phyloP scores from a whole-genome alignment of 2,329 filamentous ascomycete species.

The Trichoderma endophyticum region DNA sequence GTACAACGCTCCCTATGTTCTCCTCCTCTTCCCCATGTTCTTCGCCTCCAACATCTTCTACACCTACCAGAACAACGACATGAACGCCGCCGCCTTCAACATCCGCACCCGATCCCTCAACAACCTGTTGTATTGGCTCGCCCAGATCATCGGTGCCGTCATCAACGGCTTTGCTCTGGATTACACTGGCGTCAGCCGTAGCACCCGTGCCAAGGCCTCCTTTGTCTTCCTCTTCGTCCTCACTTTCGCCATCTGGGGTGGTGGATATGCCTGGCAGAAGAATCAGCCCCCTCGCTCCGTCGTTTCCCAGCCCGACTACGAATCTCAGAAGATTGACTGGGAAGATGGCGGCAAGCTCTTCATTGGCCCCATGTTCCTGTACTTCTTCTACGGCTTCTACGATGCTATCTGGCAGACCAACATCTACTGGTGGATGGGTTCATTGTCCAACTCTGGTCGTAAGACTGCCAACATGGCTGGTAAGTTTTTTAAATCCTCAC shows the following conservation, averaged over 20 bases:
- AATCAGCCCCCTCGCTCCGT: constrained; percentile 51
- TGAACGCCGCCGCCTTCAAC: constrained; percentile 54
- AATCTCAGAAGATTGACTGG: constrained; percentile 55
- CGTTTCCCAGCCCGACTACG: constrained; percentile 27
- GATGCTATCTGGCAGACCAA: constrained; percentile 82
- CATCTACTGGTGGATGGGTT: constrained; percentile 75
- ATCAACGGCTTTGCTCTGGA: constrained; percentile 47
- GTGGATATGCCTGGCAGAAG: constrained; percentile 74
- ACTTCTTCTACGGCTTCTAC: constrained; percentile 86
- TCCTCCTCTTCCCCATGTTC: constrained; percentile 57
- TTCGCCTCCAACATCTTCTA: constrained; percentile 56
- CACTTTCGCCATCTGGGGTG: constrained; percentile 79
- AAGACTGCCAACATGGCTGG: constrained; percentile 87
- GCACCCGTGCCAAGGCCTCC: constrained; percentile 64
- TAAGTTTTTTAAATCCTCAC: constrained; percentile 38
- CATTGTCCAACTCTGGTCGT: constrained; percentile 86
- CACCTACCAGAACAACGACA: constrained; percentile 57
- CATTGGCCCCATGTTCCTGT: constrained; percentile 79
- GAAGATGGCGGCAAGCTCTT: constrained; percentile 55
- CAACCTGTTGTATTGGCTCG: constrained; percentile 53
- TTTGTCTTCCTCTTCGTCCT: constrained; percentile 60
- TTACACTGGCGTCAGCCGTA: constrained; percentile 78
- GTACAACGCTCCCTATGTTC: constrained; percentile 65
- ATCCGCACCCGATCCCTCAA: constrained; percentile 55
- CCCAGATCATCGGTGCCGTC: constrained; percentile 53